Evolutionary conservation across 163 green algal species (phyloP), one percentile per base, ranked within the genome.

Genomic region (Scenedesmus sp.): DNA sequence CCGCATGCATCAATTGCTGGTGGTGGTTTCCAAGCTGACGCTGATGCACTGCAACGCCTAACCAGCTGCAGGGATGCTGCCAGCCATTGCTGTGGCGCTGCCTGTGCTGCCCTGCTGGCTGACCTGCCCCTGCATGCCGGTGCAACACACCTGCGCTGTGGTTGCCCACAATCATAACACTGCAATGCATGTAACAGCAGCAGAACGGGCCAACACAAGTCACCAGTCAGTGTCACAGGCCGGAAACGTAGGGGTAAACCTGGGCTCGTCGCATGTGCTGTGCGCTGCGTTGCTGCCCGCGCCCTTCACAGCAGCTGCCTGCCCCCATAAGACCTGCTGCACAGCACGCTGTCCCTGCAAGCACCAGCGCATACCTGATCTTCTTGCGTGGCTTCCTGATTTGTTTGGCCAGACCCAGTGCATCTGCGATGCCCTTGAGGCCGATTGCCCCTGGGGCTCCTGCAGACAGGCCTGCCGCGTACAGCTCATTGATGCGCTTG

Each of bases 101-200:
- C 15, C 65, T 76, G 43, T 84, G 22, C 18, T 84, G 40, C 37
- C 22, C 9, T 35, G 10, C 24, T 16, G 22, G 53, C 30, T 26
- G 7, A 4, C n/a, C 24, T 20, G 70, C 70, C n/a, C 24, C n/a
- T 81, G 65, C 65, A 15, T 35, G 65, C 65, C 16, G 22, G 42
- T 49, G 43, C 40, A 16, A n/a, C 81, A 12, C 61, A 91, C 87
- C 87, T 68, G 87, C 87, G n/a, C 78, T 88, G 89, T 97, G 95
- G 84, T 97, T 97, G 3, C 95, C 95, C 0, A 97, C 92, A 81
- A 97, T 95, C 95, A 97, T 96, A 5, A 96, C 91, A 56, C 83
- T 94, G 51, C 94, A 91, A 42, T 89, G 90, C 51, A 87, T 91
- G 53, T 24, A 46, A 56, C 22, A 44, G 6, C 33, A 95, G 70